Evolutionary conservation across 345 rosid genomes (phyloP).

Genomic region (Carallia brachiata): DNA sequence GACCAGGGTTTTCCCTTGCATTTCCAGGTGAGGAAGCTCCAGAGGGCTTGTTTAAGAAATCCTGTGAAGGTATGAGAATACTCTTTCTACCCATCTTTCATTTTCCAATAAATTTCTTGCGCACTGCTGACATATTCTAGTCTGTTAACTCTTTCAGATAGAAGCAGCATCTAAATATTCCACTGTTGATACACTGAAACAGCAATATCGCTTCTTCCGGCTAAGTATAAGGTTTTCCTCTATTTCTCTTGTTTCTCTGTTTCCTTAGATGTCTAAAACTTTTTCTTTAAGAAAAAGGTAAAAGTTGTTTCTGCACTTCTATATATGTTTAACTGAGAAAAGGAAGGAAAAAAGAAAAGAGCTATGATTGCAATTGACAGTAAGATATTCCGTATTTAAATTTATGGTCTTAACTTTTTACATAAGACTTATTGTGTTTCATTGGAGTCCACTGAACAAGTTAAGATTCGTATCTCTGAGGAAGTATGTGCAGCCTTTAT

Average conservation of each 20-base stretch:
- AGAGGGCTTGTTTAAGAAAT: slow-evolving; percentile 84
- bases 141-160: slow-evolving; percentile 47
- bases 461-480: background rate
- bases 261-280: background rate
- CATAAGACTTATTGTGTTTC: background rate
- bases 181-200: slow-evolving; percentile 87
- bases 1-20: slow-evolving; percentile 18
- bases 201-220: slow-evolving; percentile 70
- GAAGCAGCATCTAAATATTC: slow-evolving; percentile 94
- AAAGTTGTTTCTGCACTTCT: too few relatives aligned
- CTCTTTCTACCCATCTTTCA: background rate
- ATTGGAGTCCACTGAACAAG: background rate
- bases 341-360: background rate
- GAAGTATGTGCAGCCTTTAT: background rate
- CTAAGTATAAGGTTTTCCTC: slow-evolving; percentile 71
- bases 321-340: background rate
- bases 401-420: too few relatives aligned
- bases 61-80: slow-evolving; percentile 73
- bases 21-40: slow-evolving; percentile 78
- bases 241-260: slow-evolving; percentile 6
- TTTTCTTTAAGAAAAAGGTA: too few relatives aligned
- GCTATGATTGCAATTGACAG: background rate
- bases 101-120: slow-evolving; percentile 6
- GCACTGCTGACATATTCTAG: slow-evolving; percentile 8
- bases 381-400: background rate